Conservation (phyloP, 2,329 filamentous ascomycete species). For the Pestalotiopsis sp. region DNA sequence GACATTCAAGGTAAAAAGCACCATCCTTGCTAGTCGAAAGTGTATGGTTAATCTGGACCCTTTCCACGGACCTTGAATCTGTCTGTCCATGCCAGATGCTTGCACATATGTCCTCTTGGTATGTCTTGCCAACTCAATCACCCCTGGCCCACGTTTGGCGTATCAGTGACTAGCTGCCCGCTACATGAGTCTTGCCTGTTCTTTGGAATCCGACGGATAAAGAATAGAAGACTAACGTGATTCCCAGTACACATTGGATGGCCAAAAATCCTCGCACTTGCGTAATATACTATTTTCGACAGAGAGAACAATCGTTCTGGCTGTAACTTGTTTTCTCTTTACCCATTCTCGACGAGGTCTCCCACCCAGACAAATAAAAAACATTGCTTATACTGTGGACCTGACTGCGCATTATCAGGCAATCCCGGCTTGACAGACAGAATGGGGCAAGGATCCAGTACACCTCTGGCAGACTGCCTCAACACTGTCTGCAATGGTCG, state of each 20-base stretch:
- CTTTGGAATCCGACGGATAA: background rate
- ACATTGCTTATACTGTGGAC: too few species aligned
- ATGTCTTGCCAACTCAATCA: background rate
- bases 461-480: conserved; percentile 45
- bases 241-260: too few species aligned
- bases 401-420: background rate
- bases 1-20: background rate
- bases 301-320: too few species aligned
- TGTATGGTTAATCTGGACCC: background rate
- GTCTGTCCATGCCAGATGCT: background rate
- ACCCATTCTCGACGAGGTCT: too few species aligned
- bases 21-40: background rate
- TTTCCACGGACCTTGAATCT: background rate
- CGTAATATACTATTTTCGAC: too few species aligned
- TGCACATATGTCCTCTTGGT: too few species aligned
- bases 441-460: conserved; percentile 46
- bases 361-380: too few species aligned
- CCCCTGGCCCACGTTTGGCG: background rate
- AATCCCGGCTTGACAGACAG: background rate
- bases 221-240: too few species aligned
- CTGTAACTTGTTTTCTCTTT: too few species aligned
- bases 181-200: background rate
- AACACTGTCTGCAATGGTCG: conserved; percentile 45
- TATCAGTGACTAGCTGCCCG: background rate
- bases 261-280: too few species aligned